These are phyloP conservation scores for Diaporthe ilicicola DNA, from an alignment of 2,329 filamentous ascomycete species.

Conservation along the genomic window DNA sequence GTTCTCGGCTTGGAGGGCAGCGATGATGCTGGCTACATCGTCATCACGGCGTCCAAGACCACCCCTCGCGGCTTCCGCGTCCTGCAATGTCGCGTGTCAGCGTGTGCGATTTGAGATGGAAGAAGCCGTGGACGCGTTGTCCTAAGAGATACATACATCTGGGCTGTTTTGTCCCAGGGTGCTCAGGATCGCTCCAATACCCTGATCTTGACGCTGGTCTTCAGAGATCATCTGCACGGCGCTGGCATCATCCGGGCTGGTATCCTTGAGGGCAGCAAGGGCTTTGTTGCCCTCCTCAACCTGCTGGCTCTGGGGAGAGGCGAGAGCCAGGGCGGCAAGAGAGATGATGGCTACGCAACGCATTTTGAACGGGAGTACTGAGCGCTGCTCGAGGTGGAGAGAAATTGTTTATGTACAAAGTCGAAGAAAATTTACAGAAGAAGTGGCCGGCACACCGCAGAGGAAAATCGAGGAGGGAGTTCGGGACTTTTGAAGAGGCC, in stretches of 20 bases:
- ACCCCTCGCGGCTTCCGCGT: conserved; percentile 9
- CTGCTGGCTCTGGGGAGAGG: not conserved
- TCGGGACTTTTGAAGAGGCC: not conserved
- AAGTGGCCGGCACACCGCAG: not conserved
- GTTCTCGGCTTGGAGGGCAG: conserved; percentile 4
- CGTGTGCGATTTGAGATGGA: not conserved
- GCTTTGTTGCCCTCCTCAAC: conserved; percentile 16
- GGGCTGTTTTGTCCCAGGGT: conserved; percentile 25
- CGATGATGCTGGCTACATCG: conserved; percentile 11
- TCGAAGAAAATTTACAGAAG: not conserved
- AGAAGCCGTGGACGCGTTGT: not conserved
- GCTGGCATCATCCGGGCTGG: conserved; percentile 21
- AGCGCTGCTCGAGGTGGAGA: not conserved
- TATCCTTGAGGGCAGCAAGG: conserved; percentile 2
- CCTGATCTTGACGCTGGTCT: conserved; percentile 11
- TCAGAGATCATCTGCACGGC: conserved; percentile 27
- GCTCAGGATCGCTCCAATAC: not conserved
- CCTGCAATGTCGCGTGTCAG: not conserved
- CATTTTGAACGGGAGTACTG: not conserved
- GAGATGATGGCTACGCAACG: not conserved
- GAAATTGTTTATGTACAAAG: not conserved
- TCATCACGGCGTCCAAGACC: conserved; percentile 27
- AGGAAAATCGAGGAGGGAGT: not conserved
- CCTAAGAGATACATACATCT: not conserved
- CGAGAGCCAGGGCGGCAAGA: not conserved